phyloP scores from a whole-genome alignment of 208 protist genomes.

The Leishmania lainsoni region DNA sequence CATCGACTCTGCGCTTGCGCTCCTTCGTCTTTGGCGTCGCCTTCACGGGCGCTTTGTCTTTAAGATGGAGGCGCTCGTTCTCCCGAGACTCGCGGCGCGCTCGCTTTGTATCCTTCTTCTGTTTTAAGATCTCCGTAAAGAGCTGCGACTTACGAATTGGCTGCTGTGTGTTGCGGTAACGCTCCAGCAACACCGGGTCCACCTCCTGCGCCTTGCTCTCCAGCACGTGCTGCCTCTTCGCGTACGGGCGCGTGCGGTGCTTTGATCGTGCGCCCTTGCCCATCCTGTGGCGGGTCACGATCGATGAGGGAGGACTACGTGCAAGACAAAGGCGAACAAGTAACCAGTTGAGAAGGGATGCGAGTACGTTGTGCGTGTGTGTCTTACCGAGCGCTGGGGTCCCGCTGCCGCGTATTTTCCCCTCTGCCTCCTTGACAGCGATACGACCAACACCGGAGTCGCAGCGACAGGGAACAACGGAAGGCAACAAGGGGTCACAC shows the following conservation, averaged over 20 bases:
- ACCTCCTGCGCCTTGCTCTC: conserved; percentile 58
- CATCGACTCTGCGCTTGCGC: conserved; percentile 70
- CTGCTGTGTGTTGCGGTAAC: conserved; percentile 84
- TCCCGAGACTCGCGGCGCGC: conserved; percentile 80
- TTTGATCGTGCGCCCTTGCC: conserved; percentile 82
- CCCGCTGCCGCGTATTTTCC: too few relatives aligned
- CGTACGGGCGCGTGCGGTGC: conserved; percentile 41
- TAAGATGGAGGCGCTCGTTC: conserved; percentile 68
- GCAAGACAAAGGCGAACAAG: not conserved
- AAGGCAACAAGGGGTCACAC: not conserved
- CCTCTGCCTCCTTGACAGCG: not conserved
- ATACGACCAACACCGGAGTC: not conserved
- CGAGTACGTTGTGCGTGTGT: not conserved
- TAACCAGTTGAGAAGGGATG: not conserved
- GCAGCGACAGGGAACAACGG: not conserved
- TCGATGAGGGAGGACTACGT: not conserved
- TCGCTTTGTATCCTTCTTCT: conserved; percentile 91
- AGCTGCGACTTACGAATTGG: conserved; percentile 86
- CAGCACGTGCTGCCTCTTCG: conserved; percentile 42
- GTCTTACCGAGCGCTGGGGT: not conserved
- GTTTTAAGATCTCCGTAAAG: conserved; percentile 83
- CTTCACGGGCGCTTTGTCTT: conserved; percentile 79
- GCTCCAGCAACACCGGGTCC: conserved; percentile 75
- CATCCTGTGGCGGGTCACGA: conserved; percentile 43
- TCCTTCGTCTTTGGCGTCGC: conserved; percentile 89